Conservation (phyloP, 1,284 basidiomycete genomes). For the Pascua sp. region DNA sequence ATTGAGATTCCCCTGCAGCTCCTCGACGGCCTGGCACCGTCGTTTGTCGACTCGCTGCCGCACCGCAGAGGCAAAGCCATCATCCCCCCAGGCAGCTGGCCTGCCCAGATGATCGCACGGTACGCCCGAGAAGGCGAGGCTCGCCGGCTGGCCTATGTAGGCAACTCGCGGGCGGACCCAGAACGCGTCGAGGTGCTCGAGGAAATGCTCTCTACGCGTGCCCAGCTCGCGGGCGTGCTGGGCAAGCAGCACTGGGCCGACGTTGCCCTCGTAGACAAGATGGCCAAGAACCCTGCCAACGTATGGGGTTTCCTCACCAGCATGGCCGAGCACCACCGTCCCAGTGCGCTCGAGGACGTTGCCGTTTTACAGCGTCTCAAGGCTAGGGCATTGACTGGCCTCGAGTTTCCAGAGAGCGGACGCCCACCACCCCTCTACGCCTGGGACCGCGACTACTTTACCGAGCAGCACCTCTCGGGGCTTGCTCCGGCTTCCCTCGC, state of each 20-base stretch:
- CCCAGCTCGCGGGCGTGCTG: slow-evolving; percentile 73
- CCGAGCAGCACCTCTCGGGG: slow-evolving; percentile 36
- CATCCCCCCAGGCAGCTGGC: slow-evolving; percentile 76
- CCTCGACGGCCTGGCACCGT: slow-evolving; percentile 42
- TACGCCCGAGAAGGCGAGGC: slow-evolving; percentile 78
- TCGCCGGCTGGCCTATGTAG: slow-evolving; percentile 70
- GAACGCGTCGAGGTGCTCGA: slow-evolving; percentile 61
- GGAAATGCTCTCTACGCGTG: slow-evolving; percentile 67
- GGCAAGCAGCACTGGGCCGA: slow-evolving; percentile 78
- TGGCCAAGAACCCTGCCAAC: slow-evolving; percentile 89
- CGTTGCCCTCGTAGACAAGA: slow-evolving; percentile 84
- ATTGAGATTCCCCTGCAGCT: slow-evolving; percentile 45
- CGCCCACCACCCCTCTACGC: slow-evolving; percentile 68
- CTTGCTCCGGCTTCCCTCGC: slow-evolving; percentile 55
- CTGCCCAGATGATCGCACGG: slow-evolving; percentile 87
- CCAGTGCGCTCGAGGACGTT: slow-evolving; percentile 69
- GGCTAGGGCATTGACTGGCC: slow-evolving; percentile 59
- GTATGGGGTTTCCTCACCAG: slow-evolving; percentile 77
- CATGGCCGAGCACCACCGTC: slow-evolving; percentile 69
- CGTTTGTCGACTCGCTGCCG: slow-evolving; percentile 57
- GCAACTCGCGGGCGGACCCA: slow-evolving; percentile 58
- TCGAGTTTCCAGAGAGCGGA: slow-evolving; percentile 32
- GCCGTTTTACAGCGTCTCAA: slow-evolving; percentile 68
- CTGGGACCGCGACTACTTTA: slow-evolving; percentile 89
- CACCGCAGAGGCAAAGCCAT: slow-evolving; percentile 56